A percentile compares a stretch with the other conserved stretches of the same genome.
These are phyloP conservation scores for Capsicum baccatum DNA, from an alignment of 257 asterid genomes.

Conservation along the genomic window DNA sequence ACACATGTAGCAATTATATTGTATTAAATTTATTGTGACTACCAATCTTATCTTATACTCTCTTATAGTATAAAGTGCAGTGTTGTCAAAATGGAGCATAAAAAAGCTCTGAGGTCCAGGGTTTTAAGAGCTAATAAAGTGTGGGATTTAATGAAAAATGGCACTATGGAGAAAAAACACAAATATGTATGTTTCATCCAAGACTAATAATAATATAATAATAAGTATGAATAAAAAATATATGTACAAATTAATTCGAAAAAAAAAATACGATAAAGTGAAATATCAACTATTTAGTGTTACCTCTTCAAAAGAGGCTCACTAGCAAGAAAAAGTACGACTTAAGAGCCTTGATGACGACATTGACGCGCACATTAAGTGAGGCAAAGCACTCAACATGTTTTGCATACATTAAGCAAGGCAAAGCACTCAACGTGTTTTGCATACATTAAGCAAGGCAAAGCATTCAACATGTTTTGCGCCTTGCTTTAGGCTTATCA, in stretches of 20 bases:
- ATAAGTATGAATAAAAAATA: not conserved
- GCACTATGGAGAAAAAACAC: not conserved
- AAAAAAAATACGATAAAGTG: not conserved
- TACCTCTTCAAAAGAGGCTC: not conserved
- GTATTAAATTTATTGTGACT: too few species aligned
- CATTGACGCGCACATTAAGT: not conserved
- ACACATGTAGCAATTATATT: too few species aligned
- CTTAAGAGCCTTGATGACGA: not conserved
- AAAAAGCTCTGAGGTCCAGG: not conserved
- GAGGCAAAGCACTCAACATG: not conserved
- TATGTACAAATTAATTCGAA: not conserved
- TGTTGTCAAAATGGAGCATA: not conserved
- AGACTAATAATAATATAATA: not conserved
- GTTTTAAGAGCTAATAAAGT: not conserved
- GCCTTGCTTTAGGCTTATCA: not conserved
- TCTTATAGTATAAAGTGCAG: not conserved
- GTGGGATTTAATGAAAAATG: not conserved
- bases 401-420: not conserved
- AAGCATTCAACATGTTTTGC: not conserved
- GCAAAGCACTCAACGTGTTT: not conserved
- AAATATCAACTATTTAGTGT: not conserved
- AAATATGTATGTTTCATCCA: not conserved
- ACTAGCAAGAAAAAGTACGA: not conserved
- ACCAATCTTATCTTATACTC: too few species aligned
- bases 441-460: not conserved